Base-by-base conservation (phyloP, 352 stramenopile genomes). In the Phytophthora pistaciae region DNA sequence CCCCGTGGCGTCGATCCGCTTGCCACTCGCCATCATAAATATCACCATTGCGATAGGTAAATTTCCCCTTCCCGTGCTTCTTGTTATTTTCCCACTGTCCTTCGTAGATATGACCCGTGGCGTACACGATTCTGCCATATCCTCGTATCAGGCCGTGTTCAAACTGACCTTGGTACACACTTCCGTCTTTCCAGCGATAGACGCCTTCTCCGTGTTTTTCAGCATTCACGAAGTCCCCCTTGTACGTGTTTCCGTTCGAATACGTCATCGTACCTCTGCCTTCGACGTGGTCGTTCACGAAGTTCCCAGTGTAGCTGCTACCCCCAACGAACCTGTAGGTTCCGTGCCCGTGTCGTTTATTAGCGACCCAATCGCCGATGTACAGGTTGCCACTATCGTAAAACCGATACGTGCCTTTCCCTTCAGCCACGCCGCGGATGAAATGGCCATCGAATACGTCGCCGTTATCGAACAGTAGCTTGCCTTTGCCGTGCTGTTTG, bases 231-330 rank as follows among this genome's bases (percentile, higher is more conserved):
- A 95, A 93, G 4, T 88, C 79, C 20, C 88, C 88, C 44, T 88
- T 82, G 60, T 92, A 95, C 40, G 72, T 64, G 50, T 98, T 95
- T 44, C 93, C 94, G 60, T 98, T 98, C 5, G 83, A 63, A 55
- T 95, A 97, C 14, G 68, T 66, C 63, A 97, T 96, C 3, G 72
- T 86, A 16, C 95, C 95, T 23, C 86, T 70, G 13, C 94, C 95
- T 29, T 94, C 57, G 0, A 80, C 85, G 62, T 95, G 86, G 56
- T 93, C 86, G 27, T 83, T 53, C 21, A 69, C 44, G 27, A 94
- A 94, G 0, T 69, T 40, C 2, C 88, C 88, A 1, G 77, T 87
- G 64, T 91, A 96, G 56, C 73, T 75, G 23, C 84, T 88, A 16
- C 87, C 83, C 20, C 85, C 76, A 2, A 73, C 63, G 48, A 92